Evolutionary conservation across 1,284 basidiomycete genomes (phyloP).

Genomic region (Tranzscheliella williamsii): DNA sequence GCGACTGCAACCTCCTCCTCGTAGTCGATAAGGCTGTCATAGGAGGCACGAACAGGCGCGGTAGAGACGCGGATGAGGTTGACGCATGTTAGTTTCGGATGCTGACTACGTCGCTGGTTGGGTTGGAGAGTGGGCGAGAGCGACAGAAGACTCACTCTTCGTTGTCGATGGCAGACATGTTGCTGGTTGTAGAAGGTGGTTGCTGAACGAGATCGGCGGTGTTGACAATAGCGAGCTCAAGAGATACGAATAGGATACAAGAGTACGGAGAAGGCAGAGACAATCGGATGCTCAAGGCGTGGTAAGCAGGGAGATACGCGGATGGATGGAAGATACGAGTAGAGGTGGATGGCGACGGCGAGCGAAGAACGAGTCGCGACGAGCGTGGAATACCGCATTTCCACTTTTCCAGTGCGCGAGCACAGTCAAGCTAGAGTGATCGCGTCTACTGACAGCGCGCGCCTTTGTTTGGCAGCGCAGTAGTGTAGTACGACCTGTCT

Average conservation of each 20-base stretch:
- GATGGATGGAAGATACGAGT: neutral
- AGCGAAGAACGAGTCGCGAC: neutral
- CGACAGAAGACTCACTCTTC: slow-evolving; percentile 54
- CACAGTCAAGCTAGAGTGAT: neutral
- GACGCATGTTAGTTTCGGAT: neutral
- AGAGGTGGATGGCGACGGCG: neutral
- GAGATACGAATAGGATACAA: neutral
- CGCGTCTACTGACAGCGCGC: neutral
- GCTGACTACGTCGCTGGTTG: neutral
- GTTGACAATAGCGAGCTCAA: neutral
- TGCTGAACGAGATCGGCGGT: neutral
- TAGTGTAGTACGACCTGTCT: too few species aligned
- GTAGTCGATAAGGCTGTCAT: slow-evolving; percentile 60
- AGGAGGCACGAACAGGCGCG: neutral
- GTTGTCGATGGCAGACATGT: slow-evolving; percentile 58
- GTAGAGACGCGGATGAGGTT: neutral
- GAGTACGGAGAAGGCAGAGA: neutral
- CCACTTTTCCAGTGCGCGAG: neutral
- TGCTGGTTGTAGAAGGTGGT: slow-evolving; percentile 1
- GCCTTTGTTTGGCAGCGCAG: neutral
- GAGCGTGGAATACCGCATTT: neutral
- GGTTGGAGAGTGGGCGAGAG: neutral
- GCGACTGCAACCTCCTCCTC: slow-evolving; percentile 60
- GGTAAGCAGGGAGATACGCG: neutral
- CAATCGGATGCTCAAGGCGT: too few species aligned